Percentiles rank a stretch among this genome's conserved stretches.
Evolutionary conservation across 495 filamentous ascomycete species (phyloP).

Genomic region (Neurospora sp.): DNA sequence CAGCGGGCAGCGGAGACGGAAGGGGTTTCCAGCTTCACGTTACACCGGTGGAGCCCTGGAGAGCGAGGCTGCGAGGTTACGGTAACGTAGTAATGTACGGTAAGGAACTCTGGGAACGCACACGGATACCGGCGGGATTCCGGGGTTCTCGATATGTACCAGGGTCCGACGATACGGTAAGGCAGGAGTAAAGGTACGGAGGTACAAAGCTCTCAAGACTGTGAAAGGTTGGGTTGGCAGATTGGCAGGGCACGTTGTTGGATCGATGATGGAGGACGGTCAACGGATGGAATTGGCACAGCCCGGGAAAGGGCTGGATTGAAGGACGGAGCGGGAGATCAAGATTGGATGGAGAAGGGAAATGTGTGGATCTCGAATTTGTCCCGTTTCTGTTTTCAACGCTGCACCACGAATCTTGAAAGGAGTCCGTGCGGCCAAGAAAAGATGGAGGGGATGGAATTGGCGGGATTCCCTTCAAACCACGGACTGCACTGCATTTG

Average conservation of each 20-base stretch:
- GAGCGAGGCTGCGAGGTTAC: background rate
- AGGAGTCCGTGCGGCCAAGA: background rate
- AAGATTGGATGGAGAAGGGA: slow-evolving; percentile 21
- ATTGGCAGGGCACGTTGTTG: background rate
- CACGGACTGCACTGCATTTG: background rate
- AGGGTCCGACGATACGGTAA: background rate
- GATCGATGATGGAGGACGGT: background rate
- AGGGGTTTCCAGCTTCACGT: background rate
- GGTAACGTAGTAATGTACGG: background rate
- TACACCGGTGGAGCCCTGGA: background rate
- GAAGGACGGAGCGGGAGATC: slow-evolving; percentile 12
- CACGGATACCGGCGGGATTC: background rate
- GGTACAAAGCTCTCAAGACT: background rate
- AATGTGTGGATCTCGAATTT: slow-evolving; percentile 24
- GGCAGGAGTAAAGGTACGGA: background rate
- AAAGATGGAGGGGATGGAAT: background rate
- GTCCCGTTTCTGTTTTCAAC: background rate
- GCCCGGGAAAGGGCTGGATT: slow-evolving; percentile 13
- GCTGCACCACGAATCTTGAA: background rate
- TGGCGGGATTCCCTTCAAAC: background rate
- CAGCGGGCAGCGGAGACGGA: background rate
- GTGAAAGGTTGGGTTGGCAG: background rate
- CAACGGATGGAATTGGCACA: background rate
- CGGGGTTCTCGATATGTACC: background rate
- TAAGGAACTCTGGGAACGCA: background rate